Evolutionary conservation across 176 grass and related monocot genomes (phyloP).

Genomic region (Microstegium vimineum): DNA sequence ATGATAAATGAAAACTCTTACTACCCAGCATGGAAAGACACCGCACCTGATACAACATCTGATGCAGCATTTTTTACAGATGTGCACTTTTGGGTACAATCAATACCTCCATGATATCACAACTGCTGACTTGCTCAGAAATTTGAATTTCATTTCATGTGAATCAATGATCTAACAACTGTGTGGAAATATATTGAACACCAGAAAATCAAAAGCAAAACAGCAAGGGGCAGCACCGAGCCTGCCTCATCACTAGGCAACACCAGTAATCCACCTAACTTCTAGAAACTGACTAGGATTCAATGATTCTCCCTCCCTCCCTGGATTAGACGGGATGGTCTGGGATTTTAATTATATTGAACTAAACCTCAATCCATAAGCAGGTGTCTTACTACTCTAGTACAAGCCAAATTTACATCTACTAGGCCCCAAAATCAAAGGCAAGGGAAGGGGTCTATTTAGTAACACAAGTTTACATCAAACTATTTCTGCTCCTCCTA

Average conservation of each 20-base stretch:
- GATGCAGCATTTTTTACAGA: background rate
- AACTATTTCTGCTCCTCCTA: too few relatives aligned
- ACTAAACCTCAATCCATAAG: background rate
- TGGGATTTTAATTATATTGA: background rate
- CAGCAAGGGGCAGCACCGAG: background rate
- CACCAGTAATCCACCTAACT: background rate
- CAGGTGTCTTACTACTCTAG: background rate
- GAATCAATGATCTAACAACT: background rate
- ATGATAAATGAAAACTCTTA: background rate
- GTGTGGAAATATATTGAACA: background rate
- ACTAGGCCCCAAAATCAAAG: background rate
- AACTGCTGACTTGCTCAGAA: background rate
- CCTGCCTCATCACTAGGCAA: background rate
- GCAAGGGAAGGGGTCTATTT: background rate
- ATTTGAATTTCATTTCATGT: background rate
- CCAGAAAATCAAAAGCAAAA: background rate
- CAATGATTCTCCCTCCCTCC: background rate
- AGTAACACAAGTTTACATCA: background rate
- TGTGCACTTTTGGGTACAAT: background rate
- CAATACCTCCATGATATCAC: background rate
- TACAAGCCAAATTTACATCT: background rate
- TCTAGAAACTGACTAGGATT: background rate
- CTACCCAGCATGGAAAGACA: conserved; percentile 3
- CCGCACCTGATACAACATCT: background rate
- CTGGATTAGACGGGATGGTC: background rate